Evolutionary conservation across 2,329 filamentous ascomycete species (phyloP).

Genomic region (Periconia sp.): DNA sequence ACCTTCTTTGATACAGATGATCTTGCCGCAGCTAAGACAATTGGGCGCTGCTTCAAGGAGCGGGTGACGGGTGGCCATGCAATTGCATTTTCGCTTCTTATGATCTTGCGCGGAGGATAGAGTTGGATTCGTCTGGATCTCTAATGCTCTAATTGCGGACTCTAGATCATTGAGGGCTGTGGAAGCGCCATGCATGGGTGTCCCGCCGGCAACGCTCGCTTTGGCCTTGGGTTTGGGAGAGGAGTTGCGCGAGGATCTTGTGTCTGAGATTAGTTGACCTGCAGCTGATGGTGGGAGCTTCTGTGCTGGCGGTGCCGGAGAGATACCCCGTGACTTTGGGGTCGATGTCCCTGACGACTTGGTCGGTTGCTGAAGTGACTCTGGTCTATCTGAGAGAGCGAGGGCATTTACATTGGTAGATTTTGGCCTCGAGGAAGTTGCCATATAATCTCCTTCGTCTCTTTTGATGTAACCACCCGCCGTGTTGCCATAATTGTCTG

Average conservation of each 20-base stretch:
- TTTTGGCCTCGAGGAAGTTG: conserved; percentile 47
- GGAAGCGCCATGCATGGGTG: conserved; percentile 81
- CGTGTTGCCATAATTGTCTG: conserved; percentile 67
- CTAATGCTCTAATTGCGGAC: conserved; percentile 84
- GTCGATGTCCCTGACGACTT: conserved; percentile 38
- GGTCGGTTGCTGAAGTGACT: conserved; percentile 45
- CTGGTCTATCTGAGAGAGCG: conserved; percentile 59
- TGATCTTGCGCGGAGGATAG: conserved; percentile 60
- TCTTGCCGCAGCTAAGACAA: conserved; percentile 90
- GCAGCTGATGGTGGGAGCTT: conserved; percentile 71
- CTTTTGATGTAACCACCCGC: conserved; percentile 79
- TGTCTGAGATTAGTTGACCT: conserved; percentile 83
- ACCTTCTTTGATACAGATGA: conserved; percentile 93
- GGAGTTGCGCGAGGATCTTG: conserved; percentile 61
- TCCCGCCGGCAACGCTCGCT: conserved; percentile 75
- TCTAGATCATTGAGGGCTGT: conserved; percentile 71
- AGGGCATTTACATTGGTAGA: conserved; percentile 52
- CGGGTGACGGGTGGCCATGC: conserved; percentile 85
- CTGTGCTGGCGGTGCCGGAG: conserved; percentile 54
- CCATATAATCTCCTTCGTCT: conserved; percentile 75
- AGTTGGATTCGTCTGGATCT: conserved; percentile 88
- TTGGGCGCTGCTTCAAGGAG: conserved; percentile 92
- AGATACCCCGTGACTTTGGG: conserved; percentile 42
- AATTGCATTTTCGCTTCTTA: conserved; percentile 76
- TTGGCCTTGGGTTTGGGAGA: conserved; percentile 57